These are phyloP conservation scores for Cyclotella baltica DNA, from an alignment of 108 stramenopile genomes.

Conservation along the genomic window DNA sequence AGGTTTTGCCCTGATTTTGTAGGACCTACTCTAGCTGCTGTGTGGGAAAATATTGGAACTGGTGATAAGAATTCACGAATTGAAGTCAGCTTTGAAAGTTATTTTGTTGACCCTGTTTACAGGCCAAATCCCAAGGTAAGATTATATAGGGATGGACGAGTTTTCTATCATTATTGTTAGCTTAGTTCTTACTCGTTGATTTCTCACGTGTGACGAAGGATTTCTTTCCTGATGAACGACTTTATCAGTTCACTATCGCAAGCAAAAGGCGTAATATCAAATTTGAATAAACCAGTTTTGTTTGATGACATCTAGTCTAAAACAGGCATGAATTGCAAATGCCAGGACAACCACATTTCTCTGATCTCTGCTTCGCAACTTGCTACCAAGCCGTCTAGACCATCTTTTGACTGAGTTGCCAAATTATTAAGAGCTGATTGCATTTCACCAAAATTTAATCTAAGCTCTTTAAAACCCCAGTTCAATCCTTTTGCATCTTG, in stretches of 20 bases:
- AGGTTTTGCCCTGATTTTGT: slow-evolving; percentile 84
- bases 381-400: slow-evolving; percentile 30
- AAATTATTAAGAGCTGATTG: background rate
- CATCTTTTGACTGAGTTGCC: slow-evolving; percentile 25
- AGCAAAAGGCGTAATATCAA: too few species aligned
- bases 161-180: background rate
- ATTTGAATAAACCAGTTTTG: too few species aligned
- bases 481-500: slow-evolving; percentile 23
- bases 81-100: slow-evolving; percentile 68
- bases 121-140: slow-evolving; percentile 82
- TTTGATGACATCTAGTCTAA: background rate
- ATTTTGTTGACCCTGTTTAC: slow-evolving; percentile 87
- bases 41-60: slow-evolving; percentile 65
- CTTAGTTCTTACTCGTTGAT: background rate
- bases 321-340: slow-evolving; percentile 34
- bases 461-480: slow-evolving; percentile 16
- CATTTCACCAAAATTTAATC: background rate
- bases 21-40: slow-evolving; percentile 74
- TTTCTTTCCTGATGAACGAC: slow-evolving; percentile 84
- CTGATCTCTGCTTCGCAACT: slow-evolving; percentile 41
- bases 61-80: slow-evolving; percentile 21
- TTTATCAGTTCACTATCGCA: slow-evolving; percentile 71
- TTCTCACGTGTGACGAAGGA: slow-evolving; percentile 40
- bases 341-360: slow-evolving; percentile 47
- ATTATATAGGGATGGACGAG: too few species aligned